phyloP scores from a whole-genome alignment of 2,329 filamentous ascomycete genomes.

The Lachnellula hyalina region DNA sequence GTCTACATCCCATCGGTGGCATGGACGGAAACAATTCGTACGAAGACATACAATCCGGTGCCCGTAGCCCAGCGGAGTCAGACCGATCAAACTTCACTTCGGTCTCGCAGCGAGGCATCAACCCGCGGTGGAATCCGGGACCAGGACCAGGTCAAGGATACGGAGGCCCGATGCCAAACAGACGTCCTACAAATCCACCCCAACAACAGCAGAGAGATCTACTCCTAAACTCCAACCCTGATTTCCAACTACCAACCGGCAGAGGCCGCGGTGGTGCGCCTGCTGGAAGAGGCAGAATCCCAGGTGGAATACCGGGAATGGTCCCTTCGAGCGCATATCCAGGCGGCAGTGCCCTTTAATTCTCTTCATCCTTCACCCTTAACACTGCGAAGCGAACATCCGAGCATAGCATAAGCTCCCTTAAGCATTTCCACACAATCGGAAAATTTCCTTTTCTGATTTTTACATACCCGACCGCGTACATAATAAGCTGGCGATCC shows the following conservation, averaged over 20 bases:
- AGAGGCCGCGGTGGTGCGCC: slow-evolving; percentile 17
- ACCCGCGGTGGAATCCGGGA: slow-evolving; percentile 70
- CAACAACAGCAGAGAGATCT: slow-evolving; percentile 58
- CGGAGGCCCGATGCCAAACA: slow-evolving; percentile 31
- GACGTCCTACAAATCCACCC: slow-evolving; percentile 15
- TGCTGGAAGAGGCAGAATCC: slow-evolving; percentile 16
- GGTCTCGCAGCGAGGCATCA: slow-evolving; percentile 80
- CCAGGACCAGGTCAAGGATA: slow-evolving; percentile 24
- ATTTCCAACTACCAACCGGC: slow-evolving; percentile 66
- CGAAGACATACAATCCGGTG: slow-evolving; percentile 57
- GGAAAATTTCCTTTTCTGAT: slow-evolving; percentile 4
- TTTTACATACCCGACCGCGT: slow-evolving; percentile 17
- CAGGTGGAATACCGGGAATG: slow-evolving; percentile 38
- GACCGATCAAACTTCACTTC: slow-evolving; percentile 85
- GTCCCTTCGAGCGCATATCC: slow-evolving; percentile 52
- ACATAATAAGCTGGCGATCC: slow-evolving; percentile 19
- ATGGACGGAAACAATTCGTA: slow-evolving; percentile 42
- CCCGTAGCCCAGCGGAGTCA: slow-evolving; percentile 68
- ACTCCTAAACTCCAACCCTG: slow-evolving; percentile 73
- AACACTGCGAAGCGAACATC: slow-evolving; percentile 6
- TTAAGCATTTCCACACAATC: slow-evolving; percentile 13
- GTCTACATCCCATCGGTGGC: slow-evolving; percentile 17
- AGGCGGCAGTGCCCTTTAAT: slow-evolving; percentile 19
- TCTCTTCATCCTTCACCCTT: not conserved
- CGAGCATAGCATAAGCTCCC: not conserved